Percentiles rank a stretch among this genome's conserved stretches.
These are phyloP conservation scores for Breviolum minutum DNA, from an alignment of 73 alveolate genomes.

Conservation along the genomic window DNA sequence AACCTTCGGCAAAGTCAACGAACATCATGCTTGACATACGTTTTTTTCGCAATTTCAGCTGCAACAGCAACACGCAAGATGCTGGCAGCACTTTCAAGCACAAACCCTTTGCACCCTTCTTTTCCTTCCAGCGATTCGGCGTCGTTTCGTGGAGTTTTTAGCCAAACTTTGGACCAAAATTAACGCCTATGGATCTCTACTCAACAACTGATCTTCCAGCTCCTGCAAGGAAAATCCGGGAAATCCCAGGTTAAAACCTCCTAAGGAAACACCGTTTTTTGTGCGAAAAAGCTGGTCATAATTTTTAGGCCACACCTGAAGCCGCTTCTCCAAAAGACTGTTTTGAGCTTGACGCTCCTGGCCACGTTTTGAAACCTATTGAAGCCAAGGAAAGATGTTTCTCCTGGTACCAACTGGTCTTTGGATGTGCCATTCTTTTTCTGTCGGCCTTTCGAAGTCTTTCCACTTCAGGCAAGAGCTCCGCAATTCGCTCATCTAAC, in stretches of 20 bases:
- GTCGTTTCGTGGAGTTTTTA: too few relatives aligned
- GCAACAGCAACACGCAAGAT: neutral
- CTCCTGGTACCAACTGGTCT: neutral
- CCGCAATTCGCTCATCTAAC: slow-evolving; percentile 58
- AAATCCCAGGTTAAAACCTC: neutral
- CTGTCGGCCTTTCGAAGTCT: slow-evolving; percentile 24
- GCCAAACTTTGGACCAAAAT: too few relatives aligned
- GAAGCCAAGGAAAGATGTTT: neutral
- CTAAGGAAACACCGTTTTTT: too few relatives aligned
- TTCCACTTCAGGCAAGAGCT: slow-evolving; percentile 68
- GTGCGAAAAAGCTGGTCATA: too few relatives aligned
- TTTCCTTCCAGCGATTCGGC: slow-evolving; percentile 3
- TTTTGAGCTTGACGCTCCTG: slow-evolving; percentile 45
- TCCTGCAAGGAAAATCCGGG: neutral
- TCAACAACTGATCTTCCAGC: slow-evolving; percentile 43
- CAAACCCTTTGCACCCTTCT: neutral
- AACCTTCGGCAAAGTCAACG: slow-evolving; percentile 3
- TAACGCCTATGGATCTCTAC: slow-evolving; percentile 32
- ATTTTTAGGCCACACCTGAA: slow-evolving; percentile 46
- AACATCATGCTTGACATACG: neutral
- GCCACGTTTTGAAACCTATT: neutral
- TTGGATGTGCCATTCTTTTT: neutral
- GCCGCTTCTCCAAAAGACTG: slow-evolving; percentile 47
- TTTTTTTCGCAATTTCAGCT: neutral
- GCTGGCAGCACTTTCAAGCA: neutral